Conservation (phyloP, 2,329 filamentous ascomycete species). For the Berkeleyomyces rouxiae region DNA sequence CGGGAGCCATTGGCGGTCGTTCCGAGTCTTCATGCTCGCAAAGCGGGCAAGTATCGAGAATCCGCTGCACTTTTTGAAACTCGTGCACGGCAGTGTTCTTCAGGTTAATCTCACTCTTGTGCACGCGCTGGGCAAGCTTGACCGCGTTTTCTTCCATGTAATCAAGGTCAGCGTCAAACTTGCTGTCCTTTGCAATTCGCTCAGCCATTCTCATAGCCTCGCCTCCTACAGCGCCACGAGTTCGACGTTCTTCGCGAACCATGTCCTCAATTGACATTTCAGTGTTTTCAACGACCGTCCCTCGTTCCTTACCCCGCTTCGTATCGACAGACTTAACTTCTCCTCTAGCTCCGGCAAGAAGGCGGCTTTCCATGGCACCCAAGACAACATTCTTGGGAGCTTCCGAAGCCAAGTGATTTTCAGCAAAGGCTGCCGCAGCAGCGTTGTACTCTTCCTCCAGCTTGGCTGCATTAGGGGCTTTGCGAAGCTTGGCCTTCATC, state of each 20-base stretch:
- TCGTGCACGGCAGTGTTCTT: slow-evolving; percentile 77
- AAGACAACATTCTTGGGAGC: slow-evolving; percentile 53
- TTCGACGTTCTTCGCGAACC: slow-evolving; percentile 84
- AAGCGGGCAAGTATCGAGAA: slow-evolving; percentile 74
- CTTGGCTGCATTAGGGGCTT: slow-evolving; percentile 54
- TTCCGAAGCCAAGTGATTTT: slow-evolving; percentile 29
- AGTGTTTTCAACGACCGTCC: slow-evolving; percentile 74
- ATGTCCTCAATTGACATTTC: slow-evolving; percentile 96
- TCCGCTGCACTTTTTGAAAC: slow-evolving; percentile 75
- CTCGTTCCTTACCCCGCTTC: slow-evolving; percentile 69
- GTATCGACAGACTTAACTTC: slow-evolving; percentile 68
- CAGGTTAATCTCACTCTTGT: slow-evolving; percentile 75
- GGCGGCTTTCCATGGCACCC: slow-evolving; percentile 73
- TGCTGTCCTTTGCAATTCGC: slow-evolving; percentile 80
- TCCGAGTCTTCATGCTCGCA: slow-evolving; percentile 78
- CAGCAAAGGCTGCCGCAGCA: slow-evolving; percentile 44
- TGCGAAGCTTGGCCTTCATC: slow-evolving; percentile 85
- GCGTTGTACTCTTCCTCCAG: slow-evolving; percentile 74
- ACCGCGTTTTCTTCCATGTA: slow-evolving; percentile 95
- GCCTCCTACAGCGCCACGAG: slow-evolving; percentile 57
- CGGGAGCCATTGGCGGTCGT: slow-evolving; percentile 60
- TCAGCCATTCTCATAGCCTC: slow-evolving; percentile 75
- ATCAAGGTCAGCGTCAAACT: slow-evolving; percentile 82
- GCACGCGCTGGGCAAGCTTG: slow-evolving; percentile 71
- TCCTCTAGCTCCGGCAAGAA: slow-evolving; percentile 55